phyloP scores from a whole-genome alignment of 2,329 filamentous ascomycete genomes.

The Paecilomyces sp. region DNA sequence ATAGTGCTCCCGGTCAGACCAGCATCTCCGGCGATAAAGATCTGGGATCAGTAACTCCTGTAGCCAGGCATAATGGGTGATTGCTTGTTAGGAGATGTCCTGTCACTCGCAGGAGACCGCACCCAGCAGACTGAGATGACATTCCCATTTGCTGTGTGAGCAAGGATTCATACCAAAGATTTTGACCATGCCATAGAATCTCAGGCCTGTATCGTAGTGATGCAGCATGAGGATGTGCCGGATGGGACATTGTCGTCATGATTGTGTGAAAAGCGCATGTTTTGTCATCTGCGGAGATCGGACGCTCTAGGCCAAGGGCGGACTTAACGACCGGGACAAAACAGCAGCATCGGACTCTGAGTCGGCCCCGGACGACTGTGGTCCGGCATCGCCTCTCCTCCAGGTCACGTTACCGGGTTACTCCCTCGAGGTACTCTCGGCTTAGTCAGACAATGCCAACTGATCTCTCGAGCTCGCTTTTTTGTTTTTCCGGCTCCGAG shows the following conservation, averaged over 20 bases:
- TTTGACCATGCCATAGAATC: neutral
- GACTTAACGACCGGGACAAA: neutral
- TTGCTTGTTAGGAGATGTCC: neutral
- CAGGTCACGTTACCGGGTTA: no score
- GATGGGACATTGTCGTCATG: slow-evolving; percentile 10
- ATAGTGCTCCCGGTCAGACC: slow-evolving; percentile 23
- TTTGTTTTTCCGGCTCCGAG: slow-evolving; percentile 4
- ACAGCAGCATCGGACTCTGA: slow-evolving; percentile 1
- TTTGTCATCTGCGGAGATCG: slow-evolving; percentile 5
- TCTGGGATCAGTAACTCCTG: neutral
- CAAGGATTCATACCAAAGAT: neutral
- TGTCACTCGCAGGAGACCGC: neutral
- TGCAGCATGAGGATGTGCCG: neutral
- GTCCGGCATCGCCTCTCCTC: slow-evolving; percentile 11
- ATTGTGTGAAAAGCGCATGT: slow-evolving; percentile 8
- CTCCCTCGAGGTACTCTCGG: no score
- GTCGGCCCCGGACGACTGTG: slow-evolving; percentile 22
- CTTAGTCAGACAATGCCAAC: no score
- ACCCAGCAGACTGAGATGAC: neutral
- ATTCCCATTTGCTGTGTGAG: neutral
- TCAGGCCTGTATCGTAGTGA: neutral
- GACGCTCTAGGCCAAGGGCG: slow-evolving; percentile 4
- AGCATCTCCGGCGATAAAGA: neutral
- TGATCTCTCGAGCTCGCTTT: slow-evolving; percentile 5
- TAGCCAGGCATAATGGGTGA: neutral